Conservation (phyloP, 139 green algal genomes). For the Chlorella sp. region DNA sequence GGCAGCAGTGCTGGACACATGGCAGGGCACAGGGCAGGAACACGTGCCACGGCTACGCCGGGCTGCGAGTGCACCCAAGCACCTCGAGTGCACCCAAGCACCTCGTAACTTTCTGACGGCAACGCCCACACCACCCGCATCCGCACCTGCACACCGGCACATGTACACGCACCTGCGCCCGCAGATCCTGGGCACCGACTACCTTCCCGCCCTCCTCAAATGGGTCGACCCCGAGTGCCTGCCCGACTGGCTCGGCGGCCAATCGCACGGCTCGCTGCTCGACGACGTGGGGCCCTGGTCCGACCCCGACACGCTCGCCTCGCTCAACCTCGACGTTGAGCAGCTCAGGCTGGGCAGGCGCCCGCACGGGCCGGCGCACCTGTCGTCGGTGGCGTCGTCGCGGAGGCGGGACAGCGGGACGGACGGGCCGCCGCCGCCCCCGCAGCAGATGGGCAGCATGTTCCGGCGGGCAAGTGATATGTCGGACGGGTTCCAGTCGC, state of each 20-base stretch:
- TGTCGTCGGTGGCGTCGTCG: not conserved
- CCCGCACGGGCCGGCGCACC: not conserved
- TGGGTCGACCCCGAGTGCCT: constrained; percentile 70
- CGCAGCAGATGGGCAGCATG: not conserved
- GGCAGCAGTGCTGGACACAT: not conserved
- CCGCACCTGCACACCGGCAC: too few relatives aligned
- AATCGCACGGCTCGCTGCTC: constrained; percentile 42
- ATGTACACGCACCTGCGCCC: too few relatives aligned
- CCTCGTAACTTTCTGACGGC: too few relatives aligned
- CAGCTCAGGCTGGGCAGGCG: constrained; percentile 6
- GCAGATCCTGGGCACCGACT: constrained; percentile 67
- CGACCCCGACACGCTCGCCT: constrained; percentile 38
- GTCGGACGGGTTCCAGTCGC: constrained; percentile 7
- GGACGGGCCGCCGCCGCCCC: not conserved
- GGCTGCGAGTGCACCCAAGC: too few relatives aligned
- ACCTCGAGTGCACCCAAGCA: too few relatives aligned
- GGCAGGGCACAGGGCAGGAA: too few relatives aligned
- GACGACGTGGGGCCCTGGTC: constrained; percentile 82
- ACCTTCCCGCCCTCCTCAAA: constrained; percentile 60
- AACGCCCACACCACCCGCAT: too few relatives aligned
- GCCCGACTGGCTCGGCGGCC: constrained; percentile 71
- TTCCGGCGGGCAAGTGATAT: not conserved
- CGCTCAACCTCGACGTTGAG: constrained; percentile 17
- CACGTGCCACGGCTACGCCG: too few relatives aligned
- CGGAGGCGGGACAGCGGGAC: not conserved